Evolutionary conservation across 805 yeast genomes (phyloP).

Genomic region (Sungouiozyma ichnusensis): DNA sequence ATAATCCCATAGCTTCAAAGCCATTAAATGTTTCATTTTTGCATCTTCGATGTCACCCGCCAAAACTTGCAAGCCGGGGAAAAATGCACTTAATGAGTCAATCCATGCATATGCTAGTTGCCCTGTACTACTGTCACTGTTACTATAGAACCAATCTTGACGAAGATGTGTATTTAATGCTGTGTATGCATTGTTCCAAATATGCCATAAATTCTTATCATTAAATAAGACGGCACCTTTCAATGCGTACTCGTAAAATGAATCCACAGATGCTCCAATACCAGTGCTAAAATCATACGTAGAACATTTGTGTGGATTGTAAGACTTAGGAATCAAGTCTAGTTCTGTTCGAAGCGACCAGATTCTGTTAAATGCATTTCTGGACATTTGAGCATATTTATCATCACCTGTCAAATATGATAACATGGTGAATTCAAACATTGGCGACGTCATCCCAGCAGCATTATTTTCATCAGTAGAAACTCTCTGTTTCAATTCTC

Average conservation of each 20-base stretch:
- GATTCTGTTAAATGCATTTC: conserved; percentile 51
- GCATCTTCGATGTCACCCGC: conserved; percentile 69
- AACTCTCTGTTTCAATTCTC: conserved; percentile 25
- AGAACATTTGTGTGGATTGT: conserved; percentile 46
- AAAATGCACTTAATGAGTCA: conserved; percentile 79
- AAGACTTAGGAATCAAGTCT: conserved; percentile 67
- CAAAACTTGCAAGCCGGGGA: conserved; percentile 75
- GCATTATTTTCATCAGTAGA: conserved; percentile 54
- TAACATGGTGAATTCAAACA: conserved; percentile 68
- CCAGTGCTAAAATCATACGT: conserved; percentile 62
- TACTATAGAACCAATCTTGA: conserved; percentile 42
- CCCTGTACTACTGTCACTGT: conserved; percentile 49
- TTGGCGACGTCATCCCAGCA: conserved; percentile 78
- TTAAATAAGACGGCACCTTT: conserved; percentile 68
- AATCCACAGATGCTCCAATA: conserved; percentile 84
- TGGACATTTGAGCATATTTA: conserved; percentile 52
- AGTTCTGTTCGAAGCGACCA: conserved; percentile 58
- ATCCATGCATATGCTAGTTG: conserved; percentile 52
- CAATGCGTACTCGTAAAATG: conserved; percentile 80
- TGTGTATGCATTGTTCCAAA: conserved; percentile 53
- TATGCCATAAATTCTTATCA: conserved; percentile 37
- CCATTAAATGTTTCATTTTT: conserved; percentile 46
- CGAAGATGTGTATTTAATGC: conserved; percentile 48
- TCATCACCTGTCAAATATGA: conserved; percentile 68
- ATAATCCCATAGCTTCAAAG: conserved; percentile 65